Base-by-base conservation (phyloP, 2,329 filamentous ascomycete species). In the Trichocomaceae sp. region DNA sequence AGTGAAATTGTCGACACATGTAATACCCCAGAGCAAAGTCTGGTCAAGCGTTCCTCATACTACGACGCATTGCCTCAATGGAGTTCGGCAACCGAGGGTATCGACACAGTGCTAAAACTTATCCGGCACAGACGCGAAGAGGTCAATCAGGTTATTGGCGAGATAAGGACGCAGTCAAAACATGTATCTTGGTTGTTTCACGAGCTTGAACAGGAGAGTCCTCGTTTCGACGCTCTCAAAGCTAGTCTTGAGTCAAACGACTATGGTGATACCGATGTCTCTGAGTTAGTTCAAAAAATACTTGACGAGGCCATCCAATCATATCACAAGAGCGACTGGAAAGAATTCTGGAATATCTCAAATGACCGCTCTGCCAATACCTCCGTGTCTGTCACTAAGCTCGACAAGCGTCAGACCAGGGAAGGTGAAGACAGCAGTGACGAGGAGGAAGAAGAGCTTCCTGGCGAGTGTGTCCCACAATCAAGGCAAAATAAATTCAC, bases 11-110 rank as follows among this genome's bases (percentile, higher is more conserved):
- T 82, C 5, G 69, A 69, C n/a, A 71, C 68, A 10, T 77, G 74
- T 10, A 60, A 65, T 2, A 74, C 72, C 2, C 73, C 76, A 0
- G 78, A 82, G 61, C 79, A 81, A 57, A 79, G 79, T 0, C 65
- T 84, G n/a, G 63, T 81, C 0, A 80, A 77, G 63, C 61, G 77
- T 59, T 65, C 72, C 61, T 66, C 73, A 44, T 65, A 69, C 26
- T 70, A 74, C 51, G 63, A 64, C 2, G 60, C 68, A 23, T 63
- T 64, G 15, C 61, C 61, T 15, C 55, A 55, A 19, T 69, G 65
- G 60, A 60, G 63, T 12, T 57, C 64, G 33, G 60, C 64, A 1
- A 58, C 63, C 22, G 65, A 66, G 26, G 64, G 63, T 31, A 57
- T 58, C 2, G 55, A 64, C 26, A 72, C 69, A 3, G 72, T 68